Evolutionary conservation across 1,284 basidiomycete species (phyloP).

Genomic region (Puccinia hordei): DNA sequence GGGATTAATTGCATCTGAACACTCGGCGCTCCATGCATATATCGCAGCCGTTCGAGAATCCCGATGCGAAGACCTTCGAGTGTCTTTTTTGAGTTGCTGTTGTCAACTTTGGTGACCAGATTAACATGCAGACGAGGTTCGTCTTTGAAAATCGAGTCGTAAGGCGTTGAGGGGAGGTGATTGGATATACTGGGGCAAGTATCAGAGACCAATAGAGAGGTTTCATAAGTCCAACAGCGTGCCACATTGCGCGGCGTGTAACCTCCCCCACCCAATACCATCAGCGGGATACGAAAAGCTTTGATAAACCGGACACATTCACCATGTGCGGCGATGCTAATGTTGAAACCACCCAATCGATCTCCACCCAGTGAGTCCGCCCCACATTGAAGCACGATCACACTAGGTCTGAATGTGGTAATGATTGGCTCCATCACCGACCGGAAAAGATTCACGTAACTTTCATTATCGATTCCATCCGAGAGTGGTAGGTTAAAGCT

Average conservation of each 20-base stretch:
- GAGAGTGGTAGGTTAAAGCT: slow-evolving; percentile 91
- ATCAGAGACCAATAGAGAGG: slow-evolving; percentile 79
- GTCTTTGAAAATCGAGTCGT: slow-evolving; percentile 90
- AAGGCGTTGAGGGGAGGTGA: slow-evolving; percentile 82
- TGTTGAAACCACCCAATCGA: slow-evolving; percentile 91
- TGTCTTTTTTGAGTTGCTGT: slow-evolving; percentile 79
- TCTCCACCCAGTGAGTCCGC: slow-evolving; percentile 95
- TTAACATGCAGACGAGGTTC: slow-evolving; percentile 91
- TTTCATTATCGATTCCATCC: slow-evolving; percentile 96
- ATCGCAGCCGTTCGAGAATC: slow-evolving; percentile 86
- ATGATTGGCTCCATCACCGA: slow-evolving; percentile 93
- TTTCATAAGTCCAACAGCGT: slow-evolving; percentile 99
- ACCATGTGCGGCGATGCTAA: slow-evolving; percentile 97
- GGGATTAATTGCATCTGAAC: slow-evolving; percentile 96
- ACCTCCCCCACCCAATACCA: slow-evolving; percentile 91
- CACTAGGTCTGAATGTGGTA: slow-evolving; percentile 79
- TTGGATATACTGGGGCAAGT: slow-evolving; percentile 72
- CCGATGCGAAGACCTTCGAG: slow-evolving; percentile 82
- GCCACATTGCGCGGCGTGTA: slow-evolving; percentile 95
- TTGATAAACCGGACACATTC: slow-evolving; percentile 97
- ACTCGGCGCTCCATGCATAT: slow-evolving; percentile 90
- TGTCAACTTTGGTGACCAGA: slow-evolving; percentile 80
- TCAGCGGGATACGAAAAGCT: slow-evolving; percentile 81
- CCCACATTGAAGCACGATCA: slow-evolving; percentile 95
- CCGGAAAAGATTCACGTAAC: slow-evolving; percentile 93